Percentiles rank a stretch among this genome's conserved stretches.
Conservation (phyloP, 352 stramenopile genomes). For the Phytophthora litchii region DNA sequence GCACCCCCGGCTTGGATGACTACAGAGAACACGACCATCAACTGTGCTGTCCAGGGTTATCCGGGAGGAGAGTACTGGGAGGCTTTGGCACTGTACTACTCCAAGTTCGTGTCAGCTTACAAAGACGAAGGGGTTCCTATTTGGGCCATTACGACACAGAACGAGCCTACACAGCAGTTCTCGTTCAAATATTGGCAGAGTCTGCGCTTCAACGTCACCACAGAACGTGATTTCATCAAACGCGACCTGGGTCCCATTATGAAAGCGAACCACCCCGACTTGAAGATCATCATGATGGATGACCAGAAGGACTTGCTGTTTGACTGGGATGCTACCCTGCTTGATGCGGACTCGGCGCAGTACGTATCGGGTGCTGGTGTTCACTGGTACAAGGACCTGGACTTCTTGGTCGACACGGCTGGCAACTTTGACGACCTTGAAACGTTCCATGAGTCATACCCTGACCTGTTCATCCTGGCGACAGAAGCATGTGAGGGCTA, state of each 20-base stretch:
- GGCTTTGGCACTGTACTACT: slow-evolving; percentile 79
- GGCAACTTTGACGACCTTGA: slow-evolving; percentile 58
- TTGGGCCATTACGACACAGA: slow-evolving; percentile 81
- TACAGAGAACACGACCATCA: slow-evolving; percentile 49
- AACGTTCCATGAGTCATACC: slow-evolving; percentile 60
- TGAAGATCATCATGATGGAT: slow-evolving; percentile 81
- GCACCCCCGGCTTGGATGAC: slow-evolving; percentile 86
- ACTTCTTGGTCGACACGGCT: slow-evolving; percentile 49
- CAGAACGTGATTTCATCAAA: slow-evolving; percentile 67
- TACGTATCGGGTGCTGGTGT: slow-evolving; percentile 87
- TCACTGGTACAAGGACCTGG: slow-evolving; percentile 87
- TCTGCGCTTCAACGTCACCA: slow-evolving; percentile 40
- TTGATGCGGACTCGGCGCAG: slow-evolving; percentile 55
- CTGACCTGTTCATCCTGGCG: slow-evolving; percentile 80
- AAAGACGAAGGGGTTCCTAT: slow-evolving; percentile 52
- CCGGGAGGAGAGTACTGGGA: slow-evolving; percentile 50
- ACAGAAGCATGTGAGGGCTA: slow-evolving; percentile 84
- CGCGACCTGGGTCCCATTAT: slow-evolving; percentile 69
- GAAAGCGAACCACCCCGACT: slow-evolving; percentile 58
- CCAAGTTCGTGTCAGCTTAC: slow-evolving; percentile 83
- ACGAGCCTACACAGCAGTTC: slow-evolving; percentile 63
- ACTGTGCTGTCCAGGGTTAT: slow-evolving; percentile 51
- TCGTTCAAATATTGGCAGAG: slow-evolving; percentile 55
- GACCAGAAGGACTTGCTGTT: slow-evolving; percentile 72
- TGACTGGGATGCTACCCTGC: slow-evolving; percentile 45